Evolutionary conservation across 768 basidiomycete species (phyloP), one percentile per base, ranked within the genome.

Genomic region (Tricholoma saponaceum): DNA sequence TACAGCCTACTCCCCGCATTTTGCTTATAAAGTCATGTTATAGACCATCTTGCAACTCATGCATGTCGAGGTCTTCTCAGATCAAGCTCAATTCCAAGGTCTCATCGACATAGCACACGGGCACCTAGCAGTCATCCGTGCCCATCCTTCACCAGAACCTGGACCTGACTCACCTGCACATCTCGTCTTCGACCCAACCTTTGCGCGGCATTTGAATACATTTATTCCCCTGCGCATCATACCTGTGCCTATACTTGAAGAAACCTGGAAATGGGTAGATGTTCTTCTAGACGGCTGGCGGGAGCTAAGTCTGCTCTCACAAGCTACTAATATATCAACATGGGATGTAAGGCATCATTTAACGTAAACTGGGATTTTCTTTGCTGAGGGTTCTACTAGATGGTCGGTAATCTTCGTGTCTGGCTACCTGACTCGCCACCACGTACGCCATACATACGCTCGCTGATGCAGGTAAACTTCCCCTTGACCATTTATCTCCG

Each of bases 191-290:
- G 88, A 92, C 62, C 83, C 87, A 0, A 75, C 79, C 52, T 80
- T 90, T 49, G 79, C 83, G 2, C 83, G 89, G n/a, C 76, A 79
- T 25, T 74, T 92, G 2, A 83, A 83, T 47, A 85, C 83, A 28
- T 83, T 81, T 56, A 81, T 89, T 62, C 90, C 90, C 0, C 79
- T 89, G 18, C 82, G 86, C n/a, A 71, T 83, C 4, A 71, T 90
- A 8, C 71, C 75, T 23, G 64, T 85, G 0, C 82, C 83, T 0
- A 62, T 78, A 4, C 71, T 79, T 49, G 72, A 78, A 28, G 67
- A 75, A 2, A 81, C 79, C 0, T 92, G 86, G 82, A 62, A 76
- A 25, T 72, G 75, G 0, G 61, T 90, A 1, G 68, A 75, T 5
- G 67, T 64, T 1, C 65, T 88, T 25, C 63, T 91, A 14, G 78